Evolutionary conservation across 1,139 yeast species (phyloP).

Genomic region (Schwanniomyces etchellsii): DNA sequence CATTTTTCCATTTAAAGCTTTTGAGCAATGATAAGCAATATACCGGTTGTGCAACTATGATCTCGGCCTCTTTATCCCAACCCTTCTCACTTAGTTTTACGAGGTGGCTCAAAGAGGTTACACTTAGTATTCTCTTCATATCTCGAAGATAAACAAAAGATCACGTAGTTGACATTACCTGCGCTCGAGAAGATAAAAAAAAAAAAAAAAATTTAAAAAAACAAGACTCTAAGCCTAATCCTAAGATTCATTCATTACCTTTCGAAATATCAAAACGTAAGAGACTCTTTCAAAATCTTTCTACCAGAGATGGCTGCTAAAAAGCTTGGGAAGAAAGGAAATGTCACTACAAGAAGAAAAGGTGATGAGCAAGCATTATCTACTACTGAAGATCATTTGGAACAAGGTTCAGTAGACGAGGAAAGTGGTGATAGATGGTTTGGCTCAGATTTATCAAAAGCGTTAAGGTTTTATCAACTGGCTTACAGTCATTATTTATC

Average conservation of each 20-base stretch:
- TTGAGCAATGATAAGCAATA: conserved; percentile 8
- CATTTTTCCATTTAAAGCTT: conserved; percentile 8
- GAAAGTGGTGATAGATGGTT: conserved; percentile 58
- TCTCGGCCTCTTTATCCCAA: neutral
- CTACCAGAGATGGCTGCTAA: no score
- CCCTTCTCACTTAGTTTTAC: no score
- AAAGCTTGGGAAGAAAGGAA: conserved; percentile 13
- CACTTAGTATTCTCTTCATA: no score
- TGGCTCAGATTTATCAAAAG: conserved; percentile 48
- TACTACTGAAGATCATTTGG: conserved; percentile 42
- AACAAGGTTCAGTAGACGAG: conserved; percentile 43
- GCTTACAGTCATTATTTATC: conserved; percentile 34
- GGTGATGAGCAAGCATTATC: conserved; percentile 13
- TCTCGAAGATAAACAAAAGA: no score
- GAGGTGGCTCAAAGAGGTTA: no score
- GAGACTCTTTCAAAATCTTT: no score
- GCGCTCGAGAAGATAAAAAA: no score
- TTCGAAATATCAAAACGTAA: no score
- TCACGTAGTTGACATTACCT: no score
- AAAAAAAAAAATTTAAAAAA: no score
- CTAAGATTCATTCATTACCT: no score
- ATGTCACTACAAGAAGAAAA: neutral
- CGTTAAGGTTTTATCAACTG: conserved; percentile 47
- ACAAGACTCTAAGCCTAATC: no score
- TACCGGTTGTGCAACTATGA: conserved; percentile 10